Evolutionary conservation across 2,329 filamentous ascomycete genomes (phyloP).

Genomic region (Phialophora tarda): DNA sequence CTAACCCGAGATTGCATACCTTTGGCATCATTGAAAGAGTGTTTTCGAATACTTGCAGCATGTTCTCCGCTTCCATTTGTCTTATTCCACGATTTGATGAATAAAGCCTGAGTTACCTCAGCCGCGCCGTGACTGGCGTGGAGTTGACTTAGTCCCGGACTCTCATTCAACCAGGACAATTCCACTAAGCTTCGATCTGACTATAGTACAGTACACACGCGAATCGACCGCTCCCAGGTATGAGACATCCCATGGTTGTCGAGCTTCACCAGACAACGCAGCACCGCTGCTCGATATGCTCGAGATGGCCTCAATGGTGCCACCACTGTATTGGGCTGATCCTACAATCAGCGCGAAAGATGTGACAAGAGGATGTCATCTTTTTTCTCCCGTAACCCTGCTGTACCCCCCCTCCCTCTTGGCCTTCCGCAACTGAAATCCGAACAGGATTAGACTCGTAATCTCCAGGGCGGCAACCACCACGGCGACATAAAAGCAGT

Average conservation of each 20-base stretch:
- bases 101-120: neutral
- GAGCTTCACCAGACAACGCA: neutral
- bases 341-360: neutral
- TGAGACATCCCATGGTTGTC: neutral
- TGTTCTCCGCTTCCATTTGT: neutral
- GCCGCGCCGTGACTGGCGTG: neutral
- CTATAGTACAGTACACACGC: neutral
- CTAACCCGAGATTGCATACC: neutral
- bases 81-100: no score
- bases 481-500: slow-evolving; percentile 9
- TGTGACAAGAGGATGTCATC: neutral
- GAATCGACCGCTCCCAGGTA: neutral
- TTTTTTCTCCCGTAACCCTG: slow-evolving; percentile 3
- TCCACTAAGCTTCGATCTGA: neutral
- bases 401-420: slow-evolving; percentile 6
- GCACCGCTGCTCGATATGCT: neutral
- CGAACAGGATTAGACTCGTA: slow-evolving; percentile 12
- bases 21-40: neutral
- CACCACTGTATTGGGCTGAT: neutral
- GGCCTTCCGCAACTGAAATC: slow-evolving; percentile 3
- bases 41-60: neutral
- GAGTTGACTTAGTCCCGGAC: neutral
- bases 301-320: no score
- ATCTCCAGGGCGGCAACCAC: slow-evolving; percentile 9
- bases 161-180: neutral